Base-by-base conservation (phyloP, 257 asterid species). In the Solanum neorickii region DNA sequence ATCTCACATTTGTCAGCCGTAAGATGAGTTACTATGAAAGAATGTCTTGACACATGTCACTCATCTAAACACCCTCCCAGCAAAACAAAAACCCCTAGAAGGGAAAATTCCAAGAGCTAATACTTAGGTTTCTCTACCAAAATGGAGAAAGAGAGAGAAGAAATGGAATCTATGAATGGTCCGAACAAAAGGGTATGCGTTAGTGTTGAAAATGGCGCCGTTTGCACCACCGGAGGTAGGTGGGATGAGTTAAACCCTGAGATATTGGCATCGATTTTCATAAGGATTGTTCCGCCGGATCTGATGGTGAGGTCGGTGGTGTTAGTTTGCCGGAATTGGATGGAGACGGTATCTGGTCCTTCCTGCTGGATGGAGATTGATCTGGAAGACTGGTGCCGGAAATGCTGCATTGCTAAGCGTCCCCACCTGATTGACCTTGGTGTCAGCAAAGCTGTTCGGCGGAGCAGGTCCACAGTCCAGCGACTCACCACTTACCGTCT, bases 311-410 rank as follows among this genome's bases (percentile, higher is more conserved):
- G 42, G 69, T 25, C 84, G 42, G 85, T 82, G 46, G 44, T 41
- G 27, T 82, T 82, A 31, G 69, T 82, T 49, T 82, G 90, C 87
- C 76, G 73, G 83, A 86, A 62, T 35, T 89, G 89, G 89, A 35
- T 86, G 87, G 89, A 86, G 86, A 65, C 74, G 6, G 89, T 89
- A 35, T 74, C 77, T 1, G 86, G 87, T 11, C 89, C 86, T 6
- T 44, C 87, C 80, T 89, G 86, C n/a, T 89, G 91, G 91, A 47
- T 7, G 49, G 83, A 83, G 25, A 89, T 89, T 42, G 82, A 89
- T 78, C 72, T 88, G 69, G 90, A 84, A 29, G 7, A 35, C 29
- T 84, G 90, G 90, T 84, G 87, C 83, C 88, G 86, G 83, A 37
- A n/a, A 41, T 83, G 69, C 72, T 86, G 86, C 72, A 46, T 11